phyloP scores from a whole-genome alignment of 2,329 filamentous ascomycete genomes.

The Orbilia blumenaviensis region DNA sequence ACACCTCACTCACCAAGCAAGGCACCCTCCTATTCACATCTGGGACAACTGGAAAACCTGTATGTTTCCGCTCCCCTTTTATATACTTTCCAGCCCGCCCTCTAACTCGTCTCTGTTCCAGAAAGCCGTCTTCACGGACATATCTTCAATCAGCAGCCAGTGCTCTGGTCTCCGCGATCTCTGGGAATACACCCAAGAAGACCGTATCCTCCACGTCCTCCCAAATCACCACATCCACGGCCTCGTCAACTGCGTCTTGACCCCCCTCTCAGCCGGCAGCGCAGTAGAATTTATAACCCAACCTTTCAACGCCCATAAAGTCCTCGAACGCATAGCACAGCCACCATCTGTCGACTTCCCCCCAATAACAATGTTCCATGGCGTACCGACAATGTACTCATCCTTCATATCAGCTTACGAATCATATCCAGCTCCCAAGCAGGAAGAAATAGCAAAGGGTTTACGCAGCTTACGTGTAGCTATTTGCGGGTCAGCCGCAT shows the following conservation, averaged over 20 bases:
- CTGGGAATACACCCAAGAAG: constrained; percentile 81
- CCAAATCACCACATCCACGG: constrained; percentile 98
- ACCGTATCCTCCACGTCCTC: constrained; percentile 87
- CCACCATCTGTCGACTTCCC: constrained; percentile 57
- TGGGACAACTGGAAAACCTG: constrained; percentile 39
- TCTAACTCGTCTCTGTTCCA: background rate
- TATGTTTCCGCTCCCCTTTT: background rate
- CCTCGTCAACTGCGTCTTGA: constrained; percentile 87
- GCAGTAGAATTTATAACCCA: constrained; percentile 81
- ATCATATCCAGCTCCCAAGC: constrained; percentile 64
- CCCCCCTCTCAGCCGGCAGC: constrained; percentile 84
- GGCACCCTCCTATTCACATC: constrained; percentile 45
- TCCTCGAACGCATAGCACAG: constrained; percentile 73
- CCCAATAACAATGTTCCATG: constrained; percentile 83
- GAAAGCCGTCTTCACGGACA: constrained; percentile 48
- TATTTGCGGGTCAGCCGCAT: constrained; percentile 92
- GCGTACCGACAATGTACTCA: constrained; percentile 93
- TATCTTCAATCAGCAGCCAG: constrained; percentile 6
- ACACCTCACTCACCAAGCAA: background rate
- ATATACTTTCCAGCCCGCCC: background rate
- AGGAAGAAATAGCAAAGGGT: constrained; percentile 53
- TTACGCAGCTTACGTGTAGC: constrained; percentile 73
- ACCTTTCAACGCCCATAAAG: constrained; percentile 84
- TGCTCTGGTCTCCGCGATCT: constrained; percentile 56
- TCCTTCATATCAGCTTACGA: constrained; percentile 75